Evolutionary conservation across 176 grass and related monocot genomes (phyloP).

Genomic region (Musa troglodytarum): DNA sequence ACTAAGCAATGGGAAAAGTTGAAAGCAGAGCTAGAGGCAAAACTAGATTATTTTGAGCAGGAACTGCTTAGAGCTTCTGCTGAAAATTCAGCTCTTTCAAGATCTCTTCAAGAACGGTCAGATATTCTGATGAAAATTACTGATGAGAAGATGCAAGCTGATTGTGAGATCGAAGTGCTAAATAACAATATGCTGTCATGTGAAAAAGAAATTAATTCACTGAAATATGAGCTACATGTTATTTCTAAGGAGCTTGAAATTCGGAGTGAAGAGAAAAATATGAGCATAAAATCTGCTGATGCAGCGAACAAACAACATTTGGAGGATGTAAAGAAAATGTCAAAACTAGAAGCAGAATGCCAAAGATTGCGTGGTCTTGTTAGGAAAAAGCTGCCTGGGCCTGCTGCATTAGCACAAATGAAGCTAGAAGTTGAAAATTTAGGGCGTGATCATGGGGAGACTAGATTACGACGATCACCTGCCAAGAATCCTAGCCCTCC

Average conservation of each 20-base stretch:
- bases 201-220: constrained; percentile 80
- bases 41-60: constrained; percentile 75
- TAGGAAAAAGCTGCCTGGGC: constrained; percentile 92
- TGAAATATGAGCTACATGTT: constrained; percentile 92
- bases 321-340: constrained; percentile 93
- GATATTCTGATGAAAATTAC: constrained; percentile 77
- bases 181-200: constrained; percentile 66
- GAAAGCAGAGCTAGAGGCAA: constrained; percentile 75
- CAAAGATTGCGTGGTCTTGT: constrained; percentile 92
- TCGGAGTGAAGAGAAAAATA: constrained; percentile 93
- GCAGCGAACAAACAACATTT: constrained; percentile 80
- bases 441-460: constrained; percentile 73
- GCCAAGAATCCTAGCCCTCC: constrained; percentile 51
- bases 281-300: constrained; percentile 91
- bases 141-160: constrained; percentile 70
- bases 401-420: constrained; percentile 97
- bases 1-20: constrained; percentile 92
- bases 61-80: constrained; percentile 76
- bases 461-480: constrained; percentile 60
- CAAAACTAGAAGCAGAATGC: constrained; percentile 91
- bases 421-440: constrained; percentile 96
- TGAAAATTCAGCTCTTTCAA: constrained; percentile 78
- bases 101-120: constrained; percentile 68
- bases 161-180: constrained; percentile 83
- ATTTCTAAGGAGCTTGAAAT: constrained; percentile 94